Base-by-base conservation (phyloP, 371 early-diverging fungal genomes). In the Mortierella sp. region DNA sequence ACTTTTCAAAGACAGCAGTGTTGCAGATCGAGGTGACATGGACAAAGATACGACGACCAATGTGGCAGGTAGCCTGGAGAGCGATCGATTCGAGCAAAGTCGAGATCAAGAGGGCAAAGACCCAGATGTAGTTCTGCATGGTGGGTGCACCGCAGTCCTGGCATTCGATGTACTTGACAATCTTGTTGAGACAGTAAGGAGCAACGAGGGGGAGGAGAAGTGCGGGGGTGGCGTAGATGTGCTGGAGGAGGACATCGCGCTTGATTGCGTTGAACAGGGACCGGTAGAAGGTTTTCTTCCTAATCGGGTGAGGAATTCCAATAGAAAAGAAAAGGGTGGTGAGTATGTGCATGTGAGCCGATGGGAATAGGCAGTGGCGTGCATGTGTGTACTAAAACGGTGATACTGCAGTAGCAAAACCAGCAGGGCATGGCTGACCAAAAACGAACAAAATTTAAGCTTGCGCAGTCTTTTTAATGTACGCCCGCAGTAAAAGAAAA, bases 1-100 rank as follows among this genome's bases (percentile, higher is more conserved):
- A 80, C 76, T 94, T 94, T 54, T 78, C 79, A 71, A 90, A 93
- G 4, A 94, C 89, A 72, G 93, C 92, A 70, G 92, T 91, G 71
- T 92, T 90, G 4, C 92, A 87, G 65, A 94, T 91, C 8, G 94
- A 88, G 79, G 91, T 88, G 41, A 90, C 81, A 35, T 91, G 92
- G 71, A 91, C 88, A 78, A 88, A 89, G 27, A 91, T 75, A n/a
- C 90, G 88, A 35, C 92, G 89, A 43, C 92, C 92, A 81, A 91
- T 90, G 35, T 92, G 91, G 43, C 92, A 88, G 0, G 90, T 90
- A 60, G 88, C 89, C 73, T 93, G 92, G 21, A 88, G 72, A 18
- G 90, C 75, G n/a, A 91, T 54, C 18, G 93, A 91, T 51, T 91
- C 90, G 6, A 88, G 46, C 18, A 88, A 75, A 0, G 90, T 88